Evolutionary conservation across 78 protist genomes (phyloP).

Genomic region (Bigelowiella natans): DNA sequence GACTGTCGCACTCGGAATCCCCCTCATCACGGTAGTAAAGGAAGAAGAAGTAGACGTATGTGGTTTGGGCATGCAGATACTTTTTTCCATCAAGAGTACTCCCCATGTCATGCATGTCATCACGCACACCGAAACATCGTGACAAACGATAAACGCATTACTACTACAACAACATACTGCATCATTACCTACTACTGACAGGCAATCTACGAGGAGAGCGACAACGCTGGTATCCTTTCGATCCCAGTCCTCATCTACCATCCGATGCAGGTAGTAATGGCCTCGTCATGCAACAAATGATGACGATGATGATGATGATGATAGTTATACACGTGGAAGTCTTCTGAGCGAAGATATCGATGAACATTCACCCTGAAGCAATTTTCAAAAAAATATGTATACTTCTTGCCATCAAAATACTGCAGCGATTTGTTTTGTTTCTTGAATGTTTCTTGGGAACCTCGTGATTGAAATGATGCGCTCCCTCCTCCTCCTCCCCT

Average conservation of each 20-base stretch:
- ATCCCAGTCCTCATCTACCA: not conserved
- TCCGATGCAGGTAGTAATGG: not conserved
- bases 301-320: too few relatives aligned
- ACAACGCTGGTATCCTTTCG: not conserved
- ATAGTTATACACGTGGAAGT: too few relatives aligned
- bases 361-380: too few relatives aligned
- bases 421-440: too few relatives aligned
- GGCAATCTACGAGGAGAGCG: not conserved
- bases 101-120: not conserved
- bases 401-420: too few relatives aligned
- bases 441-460: too few relatives aligned
- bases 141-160: not conserved
- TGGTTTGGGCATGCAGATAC: not conserved
- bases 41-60: too few relatives aligned
- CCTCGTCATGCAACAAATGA: too few relatives aligned
- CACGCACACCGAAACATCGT: not conserved
- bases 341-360: too few relatives aligned
- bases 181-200: not conserved
- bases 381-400: too few relatives aligned
- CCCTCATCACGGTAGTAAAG: not conserved
- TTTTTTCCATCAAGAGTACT: not conserved
- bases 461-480: too few relatives aligned
- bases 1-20: not conserved
- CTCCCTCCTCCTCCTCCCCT: too few relatives aligned
- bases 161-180: not conserved